A percentile compares a stretch with the other conserved stretches of the same genome.
Evolutionary conservation across 352 stramenopile species (phyloP).

Genomic region (Aphanomyces euteiches): DNA sequence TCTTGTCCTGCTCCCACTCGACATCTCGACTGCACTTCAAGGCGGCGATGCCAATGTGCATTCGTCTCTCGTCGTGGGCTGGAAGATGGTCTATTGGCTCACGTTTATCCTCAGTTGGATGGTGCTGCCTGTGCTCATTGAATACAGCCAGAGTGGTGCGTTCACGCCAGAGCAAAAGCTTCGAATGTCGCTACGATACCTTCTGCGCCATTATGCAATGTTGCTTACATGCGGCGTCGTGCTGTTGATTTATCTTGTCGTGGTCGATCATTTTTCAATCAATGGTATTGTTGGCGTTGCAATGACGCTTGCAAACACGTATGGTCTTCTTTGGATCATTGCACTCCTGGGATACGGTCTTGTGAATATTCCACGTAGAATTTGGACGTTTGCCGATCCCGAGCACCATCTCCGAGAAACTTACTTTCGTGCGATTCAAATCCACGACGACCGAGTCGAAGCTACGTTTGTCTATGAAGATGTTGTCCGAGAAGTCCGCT

Average conservation of each 20-base stretch:
- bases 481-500: conserved; percentile 39
- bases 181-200: conserved; percentile 37
- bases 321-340: conserved; percentile 60
- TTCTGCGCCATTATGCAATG: conserved; percentile 62
- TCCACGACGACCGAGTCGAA: conserved; percentile 64
- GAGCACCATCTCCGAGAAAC: conserved; percentile 41
- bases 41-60: neutral
- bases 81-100: conserved; percentile 62
- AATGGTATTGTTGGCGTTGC: conserved; percentile 47
- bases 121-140: conserved; percentile 54
- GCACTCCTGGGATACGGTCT: conserved; percentile 60
- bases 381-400: conserved; percentile 49
- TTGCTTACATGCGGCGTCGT: conserved; percentile 35
- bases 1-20: conserved; percentile 57
- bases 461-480: conserved; percentile 61
- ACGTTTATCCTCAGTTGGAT: conserved; percentile 66
- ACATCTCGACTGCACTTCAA: conserved; percentile 37
- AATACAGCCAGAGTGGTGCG: conserved; percentile 61
- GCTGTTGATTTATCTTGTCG: conserved; percentile 50
- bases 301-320: conserved; percentile 65
- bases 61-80: conserved; percentile 34
- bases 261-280: conserved; percentile 54
- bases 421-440: conserved; percentile 53
- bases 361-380: conserved; percentile 48
- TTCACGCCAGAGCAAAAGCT: conserved; percentile 46